Conservation (phyloP, 441 rosid species). For the Brassica balearica region DNA sequence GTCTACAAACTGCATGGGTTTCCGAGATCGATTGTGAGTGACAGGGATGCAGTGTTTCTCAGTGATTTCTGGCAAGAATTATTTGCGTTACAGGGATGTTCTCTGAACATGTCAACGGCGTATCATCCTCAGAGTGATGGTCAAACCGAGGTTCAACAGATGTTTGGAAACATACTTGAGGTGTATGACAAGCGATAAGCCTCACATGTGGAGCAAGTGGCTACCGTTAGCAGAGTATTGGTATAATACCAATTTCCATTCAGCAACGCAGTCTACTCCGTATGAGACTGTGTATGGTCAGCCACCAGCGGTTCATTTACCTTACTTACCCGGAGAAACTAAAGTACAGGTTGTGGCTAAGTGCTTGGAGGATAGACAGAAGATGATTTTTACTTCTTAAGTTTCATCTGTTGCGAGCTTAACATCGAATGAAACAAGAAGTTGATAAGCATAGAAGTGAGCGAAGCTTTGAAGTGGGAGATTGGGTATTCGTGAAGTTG, state of each 20-base stretch:
- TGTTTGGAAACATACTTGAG: not conserved
- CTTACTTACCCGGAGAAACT: not conserved
- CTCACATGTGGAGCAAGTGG: not conserved
- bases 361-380: not conserved
- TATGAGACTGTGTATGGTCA: not conserved
- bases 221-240: not conserved
- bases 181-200: not conserved
- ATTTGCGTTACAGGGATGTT: not conserved
- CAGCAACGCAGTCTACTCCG: not conserved
- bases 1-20: not conserved
- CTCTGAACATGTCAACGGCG: not conserved
- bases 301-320: not conserved
- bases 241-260: not conserved
- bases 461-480: not conserved
- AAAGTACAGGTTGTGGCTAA: not conserved
- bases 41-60: not conserved
- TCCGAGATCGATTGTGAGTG: not conserved
- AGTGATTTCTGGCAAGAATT: not conserved
- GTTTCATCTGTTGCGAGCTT: not conserved
- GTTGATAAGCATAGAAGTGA: not conserved
- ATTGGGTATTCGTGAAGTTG: not conserved
- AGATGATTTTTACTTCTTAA: not conserved
- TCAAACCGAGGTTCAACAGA: not conserved
- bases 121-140: not conserved
- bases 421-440: not conserved